A percentile compares a stretch with the other conserved stretches of the same genome.
Conservation (phyloP, 805 yeast genomes). For the Candida vartiovaarae region DNA sequence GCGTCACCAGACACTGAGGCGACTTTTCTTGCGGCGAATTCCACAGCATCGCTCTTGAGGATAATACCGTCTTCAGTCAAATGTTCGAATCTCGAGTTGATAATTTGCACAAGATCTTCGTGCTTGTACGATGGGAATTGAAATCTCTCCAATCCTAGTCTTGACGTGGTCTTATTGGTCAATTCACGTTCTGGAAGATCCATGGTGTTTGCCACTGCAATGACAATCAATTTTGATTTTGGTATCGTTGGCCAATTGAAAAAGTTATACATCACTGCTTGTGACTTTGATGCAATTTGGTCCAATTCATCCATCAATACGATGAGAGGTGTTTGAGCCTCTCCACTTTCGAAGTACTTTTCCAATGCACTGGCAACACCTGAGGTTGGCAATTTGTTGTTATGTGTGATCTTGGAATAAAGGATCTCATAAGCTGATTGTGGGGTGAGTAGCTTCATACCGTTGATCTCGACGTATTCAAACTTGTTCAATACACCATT, state of each 20-base stretch:
- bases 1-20: slow-evolving; percentile 98
- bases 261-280: slow-evolving; percentile 86
- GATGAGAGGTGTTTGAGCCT: slow-evolving; percentile 37
- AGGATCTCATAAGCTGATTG: slow-evolving; percentile 73
- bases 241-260: slow-evolving; percentile 94
- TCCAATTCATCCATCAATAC: slow-evolving; percentile 89
- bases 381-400: slow-evolving; percentile 55
- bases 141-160: slow-evolving; percentile 82
- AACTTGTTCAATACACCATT: slow-evolving; percentile 41
- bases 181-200: slow-evolving; percentile 88
- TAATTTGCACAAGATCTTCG: slow-evolving; percentile 68
- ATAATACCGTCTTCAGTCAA: slow-evolving; percentile 30
- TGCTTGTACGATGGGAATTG: slow-evolving; percentile 86
- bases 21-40: slow-evolving; percentile 87
- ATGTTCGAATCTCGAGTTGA: slow-evolving; percentile 57
- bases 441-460: slow-evolving; percentile 76
- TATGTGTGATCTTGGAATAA: slow-evolving; percentile 65
- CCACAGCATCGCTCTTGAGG: slow-evolving; percentile 67
- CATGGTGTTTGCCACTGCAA: slow-evolving; percentile 97
- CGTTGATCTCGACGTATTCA: slow-evolving; percentile 82
- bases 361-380: slow-evolving; percentile 45
- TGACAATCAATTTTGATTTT: slow-evolving; percentile 71
- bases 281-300: slow-evolving; percentile 77
- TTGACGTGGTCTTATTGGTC: slow-evolving; percentile 82
- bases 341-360: slow-evolving; percentile 45